Base-by-base conservation (phyloP, 2,329 filamentous ascomycete genomes). In the Juglanconis sp. region DNA sequence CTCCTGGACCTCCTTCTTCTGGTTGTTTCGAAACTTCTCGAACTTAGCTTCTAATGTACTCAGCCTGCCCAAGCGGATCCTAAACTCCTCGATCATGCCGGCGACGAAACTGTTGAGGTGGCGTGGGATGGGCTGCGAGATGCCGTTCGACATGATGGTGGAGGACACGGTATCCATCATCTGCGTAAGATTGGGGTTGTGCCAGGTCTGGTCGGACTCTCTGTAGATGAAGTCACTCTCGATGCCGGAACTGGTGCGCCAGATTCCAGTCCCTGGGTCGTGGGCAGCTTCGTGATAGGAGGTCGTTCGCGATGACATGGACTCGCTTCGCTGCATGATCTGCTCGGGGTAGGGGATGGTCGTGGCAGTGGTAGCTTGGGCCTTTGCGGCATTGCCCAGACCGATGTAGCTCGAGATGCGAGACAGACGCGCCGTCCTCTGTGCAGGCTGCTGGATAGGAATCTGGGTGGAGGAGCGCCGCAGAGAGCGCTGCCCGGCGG, bases 111-210 rank as follows among this genome's bases (percentile, higher is more conserved):
- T 55, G 35, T 63, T 64, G 57, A 63, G 57, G 35, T 63, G 57
- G n/a, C 57, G 60, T 24, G 60, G 57, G n/a, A 64, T 63, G 44
- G 63, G 63, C 30, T 56, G 54, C 24, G 48, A 57, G 30, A 48
- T 46, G 11, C 60, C 63, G 30, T 61, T 61, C n/a, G 38, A 44
- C 59, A 61, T 61, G 47, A 64, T 57, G n/a, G 54, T 31, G 32
- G 49, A 60, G 15, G 51, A 44, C 15, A 64, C 54, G 6, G 57
- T 64, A 30, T 64, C 63, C 36, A 64, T 47, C 57, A 64, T 64
- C 53, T 63, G 63, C 34, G 48, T 52, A 7, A 63, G 57, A 32
- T n/a, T 60, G 31, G 63, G 60, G n/a, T 60, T 63, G 54, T 57
- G 46, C 57, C 57, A 64, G 40, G 47, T 61, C n/a, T 46, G n/a